These are phyloP conservation scores for Mallotus repandus DNA, from an alignment of 441 rosid species.

Conservation along the genomic window DNA sequence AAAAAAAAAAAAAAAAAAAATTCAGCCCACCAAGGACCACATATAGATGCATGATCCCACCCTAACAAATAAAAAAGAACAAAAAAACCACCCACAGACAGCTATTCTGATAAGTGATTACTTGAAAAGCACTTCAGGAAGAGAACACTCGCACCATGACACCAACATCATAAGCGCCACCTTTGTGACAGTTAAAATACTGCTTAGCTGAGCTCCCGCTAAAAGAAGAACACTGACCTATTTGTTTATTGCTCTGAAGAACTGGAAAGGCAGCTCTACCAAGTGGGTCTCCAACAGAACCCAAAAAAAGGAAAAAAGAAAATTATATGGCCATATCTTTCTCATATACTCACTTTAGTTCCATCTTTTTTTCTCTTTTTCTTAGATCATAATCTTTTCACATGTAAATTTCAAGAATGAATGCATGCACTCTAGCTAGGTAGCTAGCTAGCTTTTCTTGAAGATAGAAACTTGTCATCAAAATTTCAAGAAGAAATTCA, in stretches of 20 bases:
- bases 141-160: neutral
- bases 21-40: neutral
- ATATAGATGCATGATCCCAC: neutral
- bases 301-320: too few species aligned
- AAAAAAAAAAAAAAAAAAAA: neutral
- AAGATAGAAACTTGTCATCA: neutral
- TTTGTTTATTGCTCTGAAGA: conserved; percentile 51
- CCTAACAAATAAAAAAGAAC: neutral
- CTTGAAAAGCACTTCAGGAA: conserved; percentile 14
- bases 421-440: too few species aligned
- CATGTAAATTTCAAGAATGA: neutral
- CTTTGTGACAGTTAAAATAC: conserved; percentile 36
- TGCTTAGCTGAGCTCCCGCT: conserved; percentile 52
- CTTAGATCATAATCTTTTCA: conserved; percentile 1
- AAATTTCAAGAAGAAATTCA: neutral
- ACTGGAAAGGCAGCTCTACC: conserved; percentile 63
- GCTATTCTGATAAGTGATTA: conserved; percentile 10
- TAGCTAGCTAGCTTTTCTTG: neutral
- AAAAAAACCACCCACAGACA: conserved; percentile 27
- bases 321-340: conserved; percentile 5
- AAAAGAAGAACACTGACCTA: conserved; percentile 28
- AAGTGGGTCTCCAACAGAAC: conserved; percentile 34
- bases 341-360: neutral
- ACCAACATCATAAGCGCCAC: conserved; percentile 33
- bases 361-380: neutral